These are phyloP conservation scores for Malus hybrid DNA, from an alignment of 331 rosid genomes.

Conservation along the genomic window DNA sequence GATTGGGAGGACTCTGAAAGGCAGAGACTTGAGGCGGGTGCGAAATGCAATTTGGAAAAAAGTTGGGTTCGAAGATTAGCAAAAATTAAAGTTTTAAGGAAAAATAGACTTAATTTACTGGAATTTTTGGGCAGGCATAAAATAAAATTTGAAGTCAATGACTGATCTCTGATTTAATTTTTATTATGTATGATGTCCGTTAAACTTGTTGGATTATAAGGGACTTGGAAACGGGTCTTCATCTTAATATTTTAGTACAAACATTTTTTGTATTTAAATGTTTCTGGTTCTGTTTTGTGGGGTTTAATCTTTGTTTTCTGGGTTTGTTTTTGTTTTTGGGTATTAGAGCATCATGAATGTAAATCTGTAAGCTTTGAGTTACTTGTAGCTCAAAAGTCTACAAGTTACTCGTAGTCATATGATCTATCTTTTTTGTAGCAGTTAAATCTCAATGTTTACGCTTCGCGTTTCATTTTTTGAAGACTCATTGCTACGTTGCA, in stretches of 20 bases:
- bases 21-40: slow-evolving; percentile 73
- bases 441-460: too few relatives aligned
- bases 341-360: background rate
- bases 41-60: slow-evolving; percentile 90
- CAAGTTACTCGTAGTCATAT: background rate
- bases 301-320: background rate
- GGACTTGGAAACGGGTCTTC: too few relatives aligned
- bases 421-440: background rate
- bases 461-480: background rate
- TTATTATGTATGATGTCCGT: background rate
- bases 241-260: too few relatives aligned
- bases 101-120: background rate
- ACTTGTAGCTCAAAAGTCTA: background rate
- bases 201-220: background rate
- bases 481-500: background rate
- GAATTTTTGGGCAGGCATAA: background rate
- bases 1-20: slow-evolving; percentile 79
- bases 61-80: slow-evolving; percentile 63
- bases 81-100: background rate
- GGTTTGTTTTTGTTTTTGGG: slow-evolving; percentile 4
- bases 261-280: background rate
- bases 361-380: background rate
- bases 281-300: background rate
- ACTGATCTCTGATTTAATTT: background rate
- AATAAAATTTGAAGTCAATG: background rate